Percentiles rank a stretch among this genome's conserved stretches.
Conservation (phyloP, 1,284 basidiomycete species). For the Sphaerobolus stellatus region DNA sequence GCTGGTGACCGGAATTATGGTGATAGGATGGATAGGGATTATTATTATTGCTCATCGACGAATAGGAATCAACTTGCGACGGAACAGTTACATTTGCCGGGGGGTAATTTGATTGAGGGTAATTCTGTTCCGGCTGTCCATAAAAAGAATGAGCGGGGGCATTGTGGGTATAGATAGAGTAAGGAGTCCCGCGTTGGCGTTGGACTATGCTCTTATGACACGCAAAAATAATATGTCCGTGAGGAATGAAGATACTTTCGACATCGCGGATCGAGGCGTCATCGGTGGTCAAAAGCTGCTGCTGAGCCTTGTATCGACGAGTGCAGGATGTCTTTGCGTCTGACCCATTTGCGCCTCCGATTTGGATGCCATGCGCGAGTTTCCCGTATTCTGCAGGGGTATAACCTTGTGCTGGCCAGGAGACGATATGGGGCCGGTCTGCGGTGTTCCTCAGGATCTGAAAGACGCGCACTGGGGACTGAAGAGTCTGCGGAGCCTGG, state of each 20-base stretch:
- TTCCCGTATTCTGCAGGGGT: slow-evolving; percentile 80
- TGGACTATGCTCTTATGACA: slow-evolving; percentile 62
- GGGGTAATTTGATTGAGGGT: slow-evolving; percentile 14
- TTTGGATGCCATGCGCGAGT: slow-evolving; percentile 77
- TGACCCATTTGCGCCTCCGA: slow-evolving; percentile 53
- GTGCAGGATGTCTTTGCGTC: slow-evolving; percentile 92
- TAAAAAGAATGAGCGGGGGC: too few relatives aligned
- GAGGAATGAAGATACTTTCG: slow-evolving; percentile 91
- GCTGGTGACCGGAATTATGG: too few relatives aligned
- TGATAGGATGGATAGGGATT: too few relatives aligned
- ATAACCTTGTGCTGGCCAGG: slow-evolving; percentile 82
- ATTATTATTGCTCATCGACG: too few relatives aligned
- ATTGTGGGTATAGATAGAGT: too few relatives aligned
- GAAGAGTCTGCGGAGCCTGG: slow-evolving; percentile 45
- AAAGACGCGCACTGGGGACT: slow-evolving; percentile 62
- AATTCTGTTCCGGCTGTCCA: too few relatives aligned
- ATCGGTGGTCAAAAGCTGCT: slow-evolving; percentile 61
- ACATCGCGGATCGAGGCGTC: slow-evolving; percentile 61
- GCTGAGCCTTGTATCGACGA: slow-evolving; percentile 82
- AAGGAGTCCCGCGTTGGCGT: background rate
- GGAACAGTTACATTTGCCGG: slow-evolving; percentile 8
- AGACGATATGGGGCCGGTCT: slow-evolving; percentile 66
- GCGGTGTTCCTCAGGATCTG: slow-evolving; percentile 68
- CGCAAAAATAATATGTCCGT: slow-evolving; percentile 84
- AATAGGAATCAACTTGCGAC: slow-evolving; percentile 5